These are phyloP conservation scores for Isabelozyma pseudorhagii DNA, from an alignment of 805 yeast genomes.

Conservation along the genomic window DNA sequence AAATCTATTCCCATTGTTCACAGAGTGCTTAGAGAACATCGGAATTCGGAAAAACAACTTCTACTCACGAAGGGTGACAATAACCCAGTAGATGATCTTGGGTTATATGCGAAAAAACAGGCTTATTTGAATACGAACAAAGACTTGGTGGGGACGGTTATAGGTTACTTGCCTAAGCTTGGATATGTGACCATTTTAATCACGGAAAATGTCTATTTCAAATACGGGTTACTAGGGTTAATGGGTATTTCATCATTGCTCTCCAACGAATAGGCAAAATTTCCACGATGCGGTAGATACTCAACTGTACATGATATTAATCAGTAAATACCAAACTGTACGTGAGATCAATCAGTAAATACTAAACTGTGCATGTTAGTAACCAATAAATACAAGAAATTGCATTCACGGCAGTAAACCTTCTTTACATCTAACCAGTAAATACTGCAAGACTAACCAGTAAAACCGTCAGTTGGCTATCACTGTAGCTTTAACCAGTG, in stretches of 20 bases:
- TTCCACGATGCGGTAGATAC: too few relatives aligned
- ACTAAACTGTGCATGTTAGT: too few relatives aligned
- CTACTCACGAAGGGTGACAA: constrained; percentile 95
- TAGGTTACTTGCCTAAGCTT: constrained; percentile 82
- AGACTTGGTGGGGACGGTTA: constrained; percentile 89
- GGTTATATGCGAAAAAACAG: constrained; percentile 75
- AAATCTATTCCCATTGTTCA: constrained; percentile 95
- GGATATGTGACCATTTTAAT: constrained; percentile 91
- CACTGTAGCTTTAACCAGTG: too few relatives aligned
- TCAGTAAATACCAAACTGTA: too few relatives aligned
- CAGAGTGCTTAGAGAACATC: constrained; percentile 86
- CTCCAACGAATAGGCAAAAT: constrained; percentile 16
- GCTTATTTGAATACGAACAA: constrained; percentile 69
- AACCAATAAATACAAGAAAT: too few relatives aligned
- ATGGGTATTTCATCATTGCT: constrained; percentile 70
- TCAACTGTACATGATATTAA: too few relatives aligned
- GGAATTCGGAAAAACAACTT: constrained; percentile 54
- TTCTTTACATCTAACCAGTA: too few relatives aligned
- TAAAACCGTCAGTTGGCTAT: too few relatives aligned
- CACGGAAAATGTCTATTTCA: constrained; percentile 83
- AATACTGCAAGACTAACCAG: too few relatives aligned
- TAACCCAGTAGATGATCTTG: constrained; percentile 86
- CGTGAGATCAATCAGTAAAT: too few relatives aligned
- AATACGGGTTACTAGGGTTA: constrained; percentile 70
- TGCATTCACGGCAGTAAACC: too few relatives aligned